These are phyloP conservation scores for Hypoxylon cercidicola DNA, from an alignment of 495 filamentous ascomycete genomes.

Conservation along the genomic window DNA sequence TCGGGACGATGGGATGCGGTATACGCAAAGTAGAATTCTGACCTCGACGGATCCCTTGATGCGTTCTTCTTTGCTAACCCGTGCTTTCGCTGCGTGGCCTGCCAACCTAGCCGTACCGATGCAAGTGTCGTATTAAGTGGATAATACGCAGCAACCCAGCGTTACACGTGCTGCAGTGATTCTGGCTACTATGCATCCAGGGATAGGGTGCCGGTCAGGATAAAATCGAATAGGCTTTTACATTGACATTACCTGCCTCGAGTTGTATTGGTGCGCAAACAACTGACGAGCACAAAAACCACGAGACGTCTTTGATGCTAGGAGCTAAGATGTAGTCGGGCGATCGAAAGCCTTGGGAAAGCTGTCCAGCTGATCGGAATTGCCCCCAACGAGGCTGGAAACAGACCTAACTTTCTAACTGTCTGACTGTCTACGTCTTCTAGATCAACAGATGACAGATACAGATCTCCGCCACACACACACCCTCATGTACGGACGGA, in stretches of 20 bases:
- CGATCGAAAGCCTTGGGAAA: conserved; percentile 15
- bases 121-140: conserved; percentile 4
- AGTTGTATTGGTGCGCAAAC: background rate
- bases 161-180: conserved; percentile 29
- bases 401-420: background rate
- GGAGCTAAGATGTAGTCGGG: conserved; percentile 18
- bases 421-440: background rate
- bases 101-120: background rate
- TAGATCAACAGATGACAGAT: background rate
- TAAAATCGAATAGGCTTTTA: conserved; percentile 24
- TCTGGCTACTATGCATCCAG: background rate
- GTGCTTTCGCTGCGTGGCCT: no score
- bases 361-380: conserved; percentile 8
- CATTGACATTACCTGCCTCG: background rate
- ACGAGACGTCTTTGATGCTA: conserved; percentile 3
- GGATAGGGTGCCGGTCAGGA: conserved; percentile 21
- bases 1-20: conserved; percentile 1
- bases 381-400: conserved; percentile 12
- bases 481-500: no score
- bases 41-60: conserved; percentile 17
- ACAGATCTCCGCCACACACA: no score
- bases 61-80: no score
- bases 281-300: background rate
- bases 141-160: conserved; percentile 14
- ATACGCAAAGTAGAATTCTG: conserved; percentile 3